Evolutionary conservation across 2,329 filamentous ascomycete species (phyloP).

Genomic region (Raffaelea arxii): DNA sequence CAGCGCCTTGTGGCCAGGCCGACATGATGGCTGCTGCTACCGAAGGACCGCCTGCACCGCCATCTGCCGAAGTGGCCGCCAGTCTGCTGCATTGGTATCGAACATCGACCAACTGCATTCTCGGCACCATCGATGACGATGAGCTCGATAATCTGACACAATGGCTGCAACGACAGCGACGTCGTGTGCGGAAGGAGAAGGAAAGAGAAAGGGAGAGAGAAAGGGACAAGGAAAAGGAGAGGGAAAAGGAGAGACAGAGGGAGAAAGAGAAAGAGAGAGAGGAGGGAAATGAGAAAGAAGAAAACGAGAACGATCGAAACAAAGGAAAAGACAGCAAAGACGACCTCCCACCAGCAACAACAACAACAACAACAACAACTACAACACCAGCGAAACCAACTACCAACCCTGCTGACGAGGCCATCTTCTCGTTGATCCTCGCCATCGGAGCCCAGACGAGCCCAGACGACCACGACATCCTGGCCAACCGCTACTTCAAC

Average conservation of each 20-base stretch:
- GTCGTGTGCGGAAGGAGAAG: too few relatives aligned
- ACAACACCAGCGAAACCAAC: constrained; percentile 1
- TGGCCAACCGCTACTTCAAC: constrained; percentile 12
- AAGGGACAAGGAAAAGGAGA: too few relatives aligned
- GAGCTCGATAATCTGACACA: constrained; percentile 17
- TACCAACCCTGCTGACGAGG: constrained; percentile 8
- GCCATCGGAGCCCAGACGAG: constrained; percentile 15
- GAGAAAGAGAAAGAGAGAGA: too few relatives aligned
- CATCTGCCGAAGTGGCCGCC: constrained; percentile 15
- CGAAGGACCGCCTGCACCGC: constrained; percentile 12
- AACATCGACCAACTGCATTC: constrained; percentile 17
- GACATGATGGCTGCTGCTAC: constrained; percentile 17
- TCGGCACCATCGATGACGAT: constrained; percentile 22
- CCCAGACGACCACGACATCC: constrained; percentile 8
- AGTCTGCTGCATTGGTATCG: constrained; percentile 22
- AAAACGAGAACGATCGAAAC: too few relatives aligned
- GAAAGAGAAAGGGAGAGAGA: too few relatives aligned
- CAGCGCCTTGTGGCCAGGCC: constrained; percentile 18
- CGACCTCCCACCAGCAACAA: neutral
- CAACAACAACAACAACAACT: neutral
- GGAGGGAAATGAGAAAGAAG: too few relatives aligned
- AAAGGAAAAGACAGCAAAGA: neutral
- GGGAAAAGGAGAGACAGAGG: too few relatives aligned
- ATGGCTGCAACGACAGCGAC: constrained; percentile 19
- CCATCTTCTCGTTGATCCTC: constrained; percentile 13